A percentile compares a stretch with the other conserved stretches of the same genome.
phyloP scores from a whole-genome alignment of 2,329 filamentous ascomycete genomes.

The Rutstroemia sp. region DNA sequence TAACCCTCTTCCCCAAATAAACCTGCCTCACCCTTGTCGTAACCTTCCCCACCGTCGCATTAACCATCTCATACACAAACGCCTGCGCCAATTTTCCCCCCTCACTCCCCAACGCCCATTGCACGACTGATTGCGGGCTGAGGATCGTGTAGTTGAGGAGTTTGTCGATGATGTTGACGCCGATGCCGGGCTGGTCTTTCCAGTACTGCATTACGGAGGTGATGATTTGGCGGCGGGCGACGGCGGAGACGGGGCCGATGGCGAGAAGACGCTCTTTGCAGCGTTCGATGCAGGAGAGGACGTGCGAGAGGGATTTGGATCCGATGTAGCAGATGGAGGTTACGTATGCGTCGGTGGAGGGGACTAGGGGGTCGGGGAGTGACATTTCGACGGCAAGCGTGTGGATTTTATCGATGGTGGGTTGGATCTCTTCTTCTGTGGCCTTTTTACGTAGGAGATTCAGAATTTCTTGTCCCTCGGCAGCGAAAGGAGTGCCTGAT shows the following conservation, averaged over 20 bases:
- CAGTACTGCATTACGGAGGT: conserved; percentile 88
- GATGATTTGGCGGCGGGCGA: conserved; percentile 80
- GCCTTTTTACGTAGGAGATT: conserved; percentile 77
- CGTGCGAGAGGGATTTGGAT: conserved; percentile 91
- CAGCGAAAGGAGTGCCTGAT: conserved; percentile 69
- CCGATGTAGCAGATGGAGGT: conserved; percentile 91
- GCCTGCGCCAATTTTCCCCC: conserved; percentile 58
- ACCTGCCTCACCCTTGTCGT: conserved; percentile 80
- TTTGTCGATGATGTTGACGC: conserved; percentile 90
- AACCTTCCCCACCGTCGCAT: conserved; percentile 83
- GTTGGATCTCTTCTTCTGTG: conserved; percentile 77
- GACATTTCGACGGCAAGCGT: conserved; percentile 63
- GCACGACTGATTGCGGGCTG: conserved; percentile 73
- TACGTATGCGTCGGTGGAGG: conserved; percentile 89
- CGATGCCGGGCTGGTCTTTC: conserved; percentile 85
- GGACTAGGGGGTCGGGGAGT: conserved; percentile 65
- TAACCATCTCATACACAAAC: conserved; percentile 84
- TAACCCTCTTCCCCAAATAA: conserved; percentile 52
- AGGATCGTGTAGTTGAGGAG: conserved; percentile 95
- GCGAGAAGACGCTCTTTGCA: conserved; percentile 83
- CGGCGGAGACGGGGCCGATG: conserved; percentile 66
- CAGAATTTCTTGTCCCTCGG: conserved; percentile 77
- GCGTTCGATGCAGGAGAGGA: conserved; percentile 90
- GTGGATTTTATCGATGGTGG: conserved; percentile 73
- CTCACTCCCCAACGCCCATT: conserved; percentile 73